phyloP scores from a whole-genome alignment of 352 stramenopile species.

The Globisporangium iwayamae region DNA sequence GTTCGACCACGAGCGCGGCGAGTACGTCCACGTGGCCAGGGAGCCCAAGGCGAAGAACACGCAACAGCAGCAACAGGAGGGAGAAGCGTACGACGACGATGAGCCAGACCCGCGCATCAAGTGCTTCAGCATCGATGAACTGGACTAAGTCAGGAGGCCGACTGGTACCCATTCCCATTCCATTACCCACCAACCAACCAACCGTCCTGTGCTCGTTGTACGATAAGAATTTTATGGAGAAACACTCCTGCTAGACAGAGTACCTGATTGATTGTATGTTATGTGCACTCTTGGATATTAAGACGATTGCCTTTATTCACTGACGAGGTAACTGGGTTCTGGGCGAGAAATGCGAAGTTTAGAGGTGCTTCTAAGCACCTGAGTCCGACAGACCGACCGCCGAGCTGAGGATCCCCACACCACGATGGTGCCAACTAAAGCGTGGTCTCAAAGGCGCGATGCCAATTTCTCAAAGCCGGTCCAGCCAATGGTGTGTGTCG shows the following conservation, averaged over 20 bases:
- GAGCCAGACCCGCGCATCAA: slow-evolving; percentile 15
- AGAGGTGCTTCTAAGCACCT: no score
- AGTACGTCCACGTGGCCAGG: slow-evolving; percentile 19
- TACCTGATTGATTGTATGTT: no score
- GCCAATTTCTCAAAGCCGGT: no score
- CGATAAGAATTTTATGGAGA: neutral
- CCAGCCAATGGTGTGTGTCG: no score
- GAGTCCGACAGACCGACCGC: no score
- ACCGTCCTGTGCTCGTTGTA: neutral
- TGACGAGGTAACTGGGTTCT: no score
- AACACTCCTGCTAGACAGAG: neutral
- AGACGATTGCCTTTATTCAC: no score
- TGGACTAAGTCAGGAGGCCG: slow-evolving; percentile 27
- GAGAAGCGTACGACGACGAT: neutral
- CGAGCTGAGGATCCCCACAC: no score
- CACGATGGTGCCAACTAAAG: no score
- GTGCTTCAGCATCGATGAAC: slow-evolving; percentile 57
- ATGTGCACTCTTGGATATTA: no score
- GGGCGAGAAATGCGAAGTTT: no score
- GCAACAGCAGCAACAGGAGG: slow-evolving; percentile 3
- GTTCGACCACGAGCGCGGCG: slow-evolving; percentile 27
- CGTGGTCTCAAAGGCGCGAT: no score
- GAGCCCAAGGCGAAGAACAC: slow-evolving; percentile 16
- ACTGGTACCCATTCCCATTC: neutral
- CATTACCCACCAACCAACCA: neutral